These are phyloP conservation scores for Chloroidium sp. DNA, from an alignment of 163 green algal genomes.

Conservation along the genomic window DNA sequence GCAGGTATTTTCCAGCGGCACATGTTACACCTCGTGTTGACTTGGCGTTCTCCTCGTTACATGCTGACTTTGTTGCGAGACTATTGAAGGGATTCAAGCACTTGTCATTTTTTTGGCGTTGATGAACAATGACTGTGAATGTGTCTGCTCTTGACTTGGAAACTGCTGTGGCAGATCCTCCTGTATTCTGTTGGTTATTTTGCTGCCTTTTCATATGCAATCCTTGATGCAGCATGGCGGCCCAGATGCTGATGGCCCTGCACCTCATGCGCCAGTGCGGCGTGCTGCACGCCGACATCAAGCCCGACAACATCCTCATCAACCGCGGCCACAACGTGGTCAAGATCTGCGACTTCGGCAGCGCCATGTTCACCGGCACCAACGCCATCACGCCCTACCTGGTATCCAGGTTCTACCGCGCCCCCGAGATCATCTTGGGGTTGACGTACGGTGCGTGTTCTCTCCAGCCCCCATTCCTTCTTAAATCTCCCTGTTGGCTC, in stretches of 20 bases:
- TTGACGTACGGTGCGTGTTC: constrained; percentile 62
- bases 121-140: background rate
- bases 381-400: constrained; percentile 98
- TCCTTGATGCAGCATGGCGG: constrained; percentile 52
- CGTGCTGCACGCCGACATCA: constrained; percentile 58
- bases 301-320: constrained; percentile 95
- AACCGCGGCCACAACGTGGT: constrained; percentile 40
- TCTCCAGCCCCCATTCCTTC: background rate
- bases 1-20: too few species aligned
- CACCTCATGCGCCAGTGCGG: constrained; percentile 83
- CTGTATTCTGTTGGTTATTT: too few species aligned
- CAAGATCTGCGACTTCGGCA: constrained; percentile 82
- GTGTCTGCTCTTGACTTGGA: background rate
- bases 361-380: constrained; percentile 82
- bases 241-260: constrained; percentile 88
- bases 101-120: too few species aligned
- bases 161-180: too few species aligned
- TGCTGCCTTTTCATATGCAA: too few species aligned
- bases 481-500: background rate
- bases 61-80: too few species aligned
- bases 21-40: too few species aligned
- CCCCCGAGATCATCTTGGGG: constrained; percentile 81
- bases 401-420: constrained; percentile 91
- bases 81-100: too few species aligned
- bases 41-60: too few species aligned